A percentile compares a stretch with the other conserved stretches of the same genome.
Evolutionary conservation across 2,329 filamentous ascomycete species (phyloP).

Genomic region (Hypoxylon sp.): DNA sequence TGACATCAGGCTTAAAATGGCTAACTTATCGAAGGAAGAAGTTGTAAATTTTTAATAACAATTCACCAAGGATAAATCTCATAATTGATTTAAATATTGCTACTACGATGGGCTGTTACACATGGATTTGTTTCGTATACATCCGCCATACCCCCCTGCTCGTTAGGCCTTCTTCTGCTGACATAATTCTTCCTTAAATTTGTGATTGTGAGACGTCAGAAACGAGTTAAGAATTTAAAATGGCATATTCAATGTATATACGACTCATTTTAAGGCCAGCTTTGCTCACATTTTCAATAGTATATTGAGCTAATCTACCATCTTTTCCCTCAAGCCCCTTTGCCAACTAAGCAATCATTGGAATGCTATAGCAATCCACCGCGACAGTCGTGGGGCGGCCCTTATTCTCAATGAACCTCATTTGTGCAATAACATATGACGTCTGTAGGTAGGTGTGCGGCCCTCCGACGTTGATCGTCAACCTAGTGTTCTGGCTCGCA

Average conservation of each 20-base stretch:
- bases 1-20: no score
- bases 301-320: background rate
- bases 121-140: no score
- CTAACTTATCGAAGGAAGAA: no score
- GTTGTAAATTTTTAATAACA: no score
- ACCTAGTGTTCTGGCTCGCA: constrained; percentile 6
- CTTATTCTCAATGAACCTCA: constrained; percentile 16
- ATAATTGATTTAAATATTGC: no score
- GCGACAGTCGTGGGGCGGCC: constrained; percentile 6
- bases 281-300: background rate
- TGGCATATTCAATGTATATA: background rate
- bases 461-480: constrained; percentile 19
- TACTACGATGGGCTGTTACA: no score
- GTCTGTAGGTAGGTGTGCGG: constrained; percentile 8
- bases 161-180: no score
- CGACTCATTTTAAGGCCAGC: background rate
- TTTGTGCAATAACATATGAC: constrained; percentile 11
- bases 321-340: background rate
- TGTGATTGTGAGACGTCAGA: no score
- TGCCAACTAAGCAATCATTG: background rate
- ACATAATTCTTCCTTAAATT: background rate
- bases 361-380: constrained; percentile 19
- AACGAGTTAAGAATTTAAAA: background rate
- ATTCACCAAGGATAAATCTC: no score
- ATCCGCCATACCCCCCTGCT: no score